These are phyloP conservation scores for Cotoneaster glaucophyllus DNA, from an alignment of 306 rosid genomes.

Conservation along the genomic window DNA sequence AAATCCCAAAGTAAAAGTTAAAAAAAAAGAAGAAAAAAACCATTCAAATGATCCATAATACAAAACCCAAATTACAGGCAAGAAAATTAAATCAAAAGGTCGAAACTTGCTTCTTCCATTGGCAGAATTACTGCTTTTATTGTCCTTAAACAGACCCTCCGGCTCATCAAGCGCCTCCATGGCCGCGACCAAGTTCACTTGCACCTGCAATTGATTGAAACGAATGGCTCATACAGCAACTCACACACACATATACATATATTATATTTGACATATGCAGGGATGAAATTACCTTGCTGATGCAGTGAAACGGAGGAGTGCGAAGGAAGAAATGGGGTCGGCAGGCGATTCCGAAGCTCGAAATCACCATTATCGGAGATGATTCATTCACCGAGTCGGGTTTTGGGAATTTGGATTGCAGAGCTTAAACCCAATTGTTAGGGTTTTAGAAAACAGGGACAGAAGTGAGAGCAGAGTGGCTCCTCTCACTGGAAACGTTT, in stretches of 20 bases:
- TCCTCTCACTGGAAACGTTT: not conserved
- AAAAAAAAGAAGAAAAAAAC: not conserved
- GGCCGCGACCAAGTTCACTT: constrained; percentile 27
- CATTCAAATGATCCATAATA: not conserved
- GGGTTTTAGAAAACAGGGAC: constrained; percentile 2
- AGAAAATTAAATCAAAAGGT: not conserved
- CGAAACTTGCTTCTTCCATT: constrained; percentile 40
- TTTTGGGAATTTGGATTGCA: not conserved
- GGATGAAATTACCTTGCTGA: constrained; percentile 30
- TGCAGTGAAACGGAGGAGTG: constrained; percentile 30
- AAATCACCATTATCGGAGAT: constrained; percentile 35
- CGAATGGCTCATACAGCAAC: not conserved
- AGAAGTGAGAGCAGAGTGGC: not conserved
- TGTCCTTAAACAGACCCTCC: constrained; percentile 11
- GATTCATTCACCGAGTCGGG: constrained; percentile 5
- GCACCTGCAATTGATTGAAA: constrained; percentile 27
- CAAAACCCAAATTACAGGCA: not conserved
- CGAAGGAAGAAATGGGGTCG: constrained; percentile 31
- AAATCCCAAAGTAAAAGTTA: not conserved
- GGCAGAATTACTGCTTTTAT: constrained; percentile 5
- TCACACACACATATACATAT: not conserved
- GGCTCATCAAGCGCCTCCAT: constrained; percentile 36
- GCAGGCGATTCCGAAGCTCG: constrained; percentile 28
- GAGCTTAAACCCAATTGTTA: constrained; percentile 20
- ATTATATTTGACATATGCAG: not conserved